Percentiles rank a stretch among this genome's conserved stretches.
Evolutionary conservation across 495 filamentous ascomycete species (phyloP).

Genomic region (Polyplosphaeria fusca): DNA sequence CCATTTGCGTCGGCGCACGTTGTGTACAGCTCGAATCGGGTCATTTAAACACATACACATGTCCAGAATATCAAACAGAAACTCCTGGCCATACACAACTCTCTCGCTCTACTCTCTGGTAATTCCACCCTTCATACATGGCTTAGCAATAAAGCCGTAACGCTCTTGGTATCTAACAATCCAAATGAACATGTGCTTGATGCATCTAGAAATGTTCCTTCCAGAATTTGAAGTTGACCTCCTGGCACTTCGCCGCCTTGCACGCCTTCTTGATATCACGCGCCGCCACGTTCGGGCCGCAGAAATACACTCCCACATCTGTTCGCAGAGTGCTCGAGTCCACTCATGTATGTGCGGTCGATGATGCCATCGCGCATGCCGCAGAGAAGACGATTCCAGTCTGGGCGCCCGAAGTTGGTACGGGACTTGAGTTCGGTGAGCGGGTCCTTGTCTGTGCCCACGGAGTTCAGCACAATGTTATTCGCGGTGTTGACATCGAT

Average conservation of each 20-base stretch:
- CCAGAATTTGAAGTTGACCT: conserved; percentile 96
- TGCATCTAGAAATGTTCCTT: conserved; percentile 74
- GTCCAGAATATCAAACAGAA: too few relatives aligned
- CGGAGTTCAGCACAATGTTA: conserved; percentile 95
- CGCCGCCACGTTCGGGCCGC: conserved; percentile 77
- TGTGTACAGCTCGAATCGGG: too few relatives aligned
- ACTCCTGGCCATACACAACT: too few relatives aligned
- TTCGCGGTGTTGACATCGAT: conserved; percentile 87
- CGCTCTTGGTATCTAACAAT: too few relatives aligned
- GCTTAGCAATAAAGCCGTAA: too few relatives aligned
- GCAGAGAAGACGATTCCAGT: conserved; percentile 77
- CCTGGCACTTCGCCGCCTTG: conserved; percentile 61
- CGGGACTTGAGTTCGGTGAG: conserved; percentile 83
- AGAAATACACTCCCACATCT: conserved; percentile 97
- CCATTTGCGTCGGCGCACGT: too few relatives aligned
- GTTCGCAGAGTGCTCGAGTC: conserved; percentile 70
- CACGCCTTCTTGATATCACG: conserved; percentile 82
- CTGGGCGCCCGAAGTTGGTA: conserved; percentile 94
- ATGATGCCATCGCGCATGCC: conserved; percentile 86
- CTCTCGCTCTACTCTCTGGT: too few relatives aligned
- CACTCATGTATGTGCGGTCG: conserved; percentile 78
- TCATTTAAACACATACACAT: too few relatives aligned
- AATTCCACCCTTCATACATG: too few relatives aligned
- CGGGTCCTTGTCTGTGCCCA: conserved; percentile 82
- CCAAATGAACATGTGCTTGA: too few relatives aligned